These are phyloP conservation scores for Arbutus unedo DNA, from an alignment of 148 eudicot species.

Conservation along the genomic window DNA sequence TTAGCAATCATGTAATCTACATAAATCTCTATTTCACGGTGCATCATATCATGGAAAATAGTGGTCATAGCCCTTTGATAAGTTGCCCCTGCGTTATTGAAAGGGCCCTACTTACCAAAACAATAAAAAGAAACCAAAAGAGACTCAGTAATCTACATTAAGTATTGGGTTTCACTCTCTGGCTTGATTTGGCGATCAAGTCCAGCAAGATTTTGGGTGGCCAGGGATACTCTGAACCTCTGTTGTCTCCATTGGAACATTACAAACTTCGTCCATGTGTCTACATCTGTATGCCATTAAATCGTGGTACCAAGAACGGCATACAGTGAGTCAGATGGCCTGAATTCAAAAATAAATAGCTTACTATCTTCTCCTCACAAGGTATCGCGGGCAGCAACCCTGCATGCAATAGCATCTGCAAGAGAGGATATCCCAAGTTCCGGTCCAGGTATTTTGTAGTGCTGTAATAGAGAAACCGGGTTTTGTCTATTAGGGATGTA, in stretches of 20 bases:
- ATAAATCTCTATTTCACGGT: too few relatives aligned
- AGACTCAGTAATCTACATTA: not conserved
- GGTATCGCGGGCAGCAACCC: constrained; percentile 92
- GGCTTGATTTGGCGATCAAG: not conserved
- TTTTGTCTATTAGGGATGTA: not conserved
- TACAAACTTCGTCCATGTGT: not conserved
- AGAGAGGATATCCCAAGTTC: constrained; percentile 72
- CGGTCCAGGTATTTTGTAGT: constrained; percentile 62
- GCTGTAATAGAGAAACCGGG: constrained; percentile 37
- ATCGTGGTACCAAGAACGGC: not conserved
- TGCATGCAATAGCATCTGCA: constrained; percentile 80
- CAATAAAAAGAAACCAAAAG: not conserved
- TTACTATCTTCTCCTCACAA: constrained; percentile 28
- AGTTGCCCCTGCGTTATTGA: not conserved
- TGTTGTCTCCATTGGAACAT: not conserved
- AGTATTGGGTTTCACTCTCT: not conserved
- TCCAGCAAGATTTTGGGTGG: not conserved
- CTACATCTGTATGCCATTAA: not conserved
- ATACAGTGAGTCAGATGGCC: not conserved
- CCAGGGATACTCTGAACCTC: not conserved
- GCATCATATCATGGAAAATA: too few relatives aligned
- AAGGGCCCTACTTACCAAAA: not conserved
- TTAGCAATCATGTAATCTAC: too few relatives aligned
- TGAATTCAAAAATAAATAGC: not conserved
- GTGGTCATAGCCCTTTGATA: too few relatives aligned